These are phyloP conservation scores for Cardamine occulta DNA, from an alignment of 345 rosid species.

Conservation along the genomic window DNA sequence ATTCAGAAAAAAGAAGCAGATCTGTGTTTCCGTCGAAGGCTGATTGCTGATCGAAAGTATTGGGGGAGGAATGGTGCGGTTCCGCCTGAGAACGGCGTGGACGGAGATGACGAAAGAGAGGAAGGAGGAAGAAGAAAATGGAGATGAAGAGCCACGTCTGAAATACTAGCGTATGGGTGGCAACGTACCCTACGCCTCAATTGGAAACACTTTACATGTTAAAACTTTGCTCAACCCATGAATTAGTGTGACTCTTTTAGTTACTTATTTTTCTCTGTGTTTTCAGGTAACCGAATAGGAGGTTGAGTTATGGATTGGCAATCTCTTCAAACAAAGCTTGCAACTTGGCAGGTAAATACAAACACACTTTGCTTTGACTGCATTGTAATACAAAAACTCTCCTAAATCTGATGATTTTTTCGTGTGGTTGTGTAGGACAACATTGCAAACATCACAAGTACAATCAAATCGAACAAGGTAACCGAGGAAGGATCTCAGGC, in stretches of 20 bases:
- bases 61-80: no score
- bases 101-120: slow-evolving; percentile 58
- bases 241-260: no score
- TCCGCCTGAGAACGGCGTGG: no score
- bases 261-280: no score
- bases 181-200: slow-evolving; percentile 57
- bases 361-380: background rate
- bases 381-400: background rate
- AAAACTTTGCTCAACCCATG: no score
- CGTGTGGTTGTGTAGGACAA: slow-evolving; percentile 58
- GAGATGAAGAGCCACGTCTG: slow-evolving; percentile 84
- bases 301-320: no score
- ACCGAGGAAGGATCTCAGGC: slow-evolving; percentile 79
- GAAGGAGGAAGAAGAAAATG: slow-evolving; percentile 62
- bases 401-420: slow-evolving; percentile 16
- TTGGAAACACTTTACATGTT: no score
- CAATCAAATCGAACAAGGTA: slow-evolving; percentile 86
- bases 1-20: no score
- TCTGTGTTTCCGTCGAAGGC: no score
- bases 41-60: no score
- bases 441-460: slow-evolving; percentile 66
- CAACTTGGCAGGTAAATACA: slow-evolving; percentile 67
- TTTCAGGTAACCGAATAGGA: no score
- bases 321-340: no score
- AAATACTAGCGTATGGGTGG: slow-evolving; percentile 99